A percentile compares a stretch with the other conserved stretches of the same genome.
Conservation (phyloP, 805 yeast species). For the Pichia exigua region DNA sequence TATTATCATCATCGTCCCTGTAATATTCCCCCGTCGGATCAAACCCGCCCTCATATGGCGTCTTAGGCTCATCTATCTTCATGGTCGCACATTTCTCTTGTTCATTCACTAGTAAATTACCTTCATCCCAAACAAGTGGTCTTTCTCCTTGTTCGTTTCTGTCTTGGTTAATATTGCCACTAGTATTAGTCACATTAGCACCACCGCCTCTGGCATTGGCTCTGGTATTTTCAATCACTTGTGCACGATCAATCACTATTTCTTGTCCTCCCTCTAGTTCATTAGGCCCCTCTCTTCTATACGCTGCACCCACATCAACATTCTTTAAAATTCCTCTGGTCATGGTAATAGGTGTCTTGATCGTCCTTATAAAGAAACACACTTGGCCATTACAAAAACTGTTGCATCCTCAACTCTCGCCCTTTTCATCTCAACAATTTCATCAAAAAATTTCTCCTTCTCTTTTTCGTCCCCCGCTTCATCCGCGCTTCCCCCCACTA, state of each 20-base stretch:
- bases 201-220: slow-evolving; percentile 44
- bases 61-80: slow-evolving; percentile 91
- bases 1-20: slow-evolving; percentile 57
- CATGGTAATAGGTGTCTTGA: no score
- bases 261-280: slow-evolving; percentile 9
- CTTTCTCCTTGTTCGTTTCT: background rate
- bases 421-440: no score
- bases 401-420: background rate
- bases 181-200: background rate
- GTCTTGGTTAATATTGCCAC: no score
- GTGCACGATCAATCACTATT: slow-evolving; percentile 38
- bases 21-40: slow-evolving; percentile 78
- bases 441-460: no score
- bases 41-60: slow-evolving; percentile 89
- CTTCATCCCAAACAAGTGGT: slow-evolving; percentile 78
- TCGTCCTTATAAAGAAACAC: background rate
- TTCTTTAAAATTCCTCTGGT: slow-evolving; percentile 27
- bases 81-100: slow-evolving; percentile 64
- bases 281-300: slow-evolving; percentile 16
- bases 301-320: slow-evolving; percentile 19
- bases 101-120: slow-evolving; percentile 66
- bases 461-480: no score
- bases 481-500: no score
- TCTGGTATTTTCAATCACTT: slow-evolving; percentile 73
- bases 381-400: background rate